Evolutionary conservation across 805 yeast genomes (phyloP), one percentile per base, ranked within the genome.

Genomic region (Ogataea neopini): DNA sequence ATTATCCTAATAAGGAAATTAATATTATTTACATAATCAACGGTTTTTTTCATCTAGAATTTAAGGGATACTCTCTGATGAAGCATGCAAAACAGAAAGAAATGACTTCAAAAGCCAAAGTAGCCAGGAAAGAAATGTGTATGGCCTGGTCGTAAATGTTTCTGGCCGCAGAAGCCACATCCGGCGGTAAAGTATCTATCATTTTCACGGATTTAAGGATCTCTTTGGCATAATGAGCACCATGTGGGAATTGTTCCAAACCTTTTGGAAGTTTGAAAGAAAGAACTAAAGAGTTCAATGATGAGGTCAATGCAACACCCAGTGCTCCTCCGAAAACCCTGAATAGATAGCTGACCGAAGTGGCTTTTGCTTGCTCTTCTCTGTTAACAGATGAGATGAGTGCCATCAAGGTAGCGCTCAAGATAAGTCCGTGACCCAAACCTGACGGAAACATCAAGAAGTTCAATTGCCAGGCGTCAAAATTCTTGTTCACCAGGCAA

Each of bases 401-500:
- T n/a, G 34, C 34, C 34, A 30, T 30, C 15, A 30, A n/a, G 34
- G 34, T 30, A 30, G 34, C 34, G 14, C 34, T 30, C 9, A 30
- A n/a, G 8, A 30, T 30, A 8, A 30, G 34, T 11, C 34, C 34
- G 8, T 30, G 34, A n/a, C 34, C 34, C 6, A 30, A 15, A 3
- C 34, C 34, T 15, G 34, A 30, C n/a, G 34, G 34, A 8, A 30
- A 30, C 34, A 30, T n/a, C 34, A 30, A 15, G 17, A 30, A 15
- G 6, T 14, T 9, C 4, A 30, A 8, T 15, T 30, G 34, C 34
- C 34, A 30, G 17, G n/a, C 5, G 15, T 15, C 14, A 4, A 14
- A 30, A 18, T 9, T 30, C 8, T 17, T 14, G 15, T 18, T 30
- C 15, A 30, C 15, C n/a, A 14, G 18, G 14, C 34, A 30, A 8